phyloP scores from a whole-genome alignment of 352 stramenopile species.

The Pythium apleroticum region DNA sequence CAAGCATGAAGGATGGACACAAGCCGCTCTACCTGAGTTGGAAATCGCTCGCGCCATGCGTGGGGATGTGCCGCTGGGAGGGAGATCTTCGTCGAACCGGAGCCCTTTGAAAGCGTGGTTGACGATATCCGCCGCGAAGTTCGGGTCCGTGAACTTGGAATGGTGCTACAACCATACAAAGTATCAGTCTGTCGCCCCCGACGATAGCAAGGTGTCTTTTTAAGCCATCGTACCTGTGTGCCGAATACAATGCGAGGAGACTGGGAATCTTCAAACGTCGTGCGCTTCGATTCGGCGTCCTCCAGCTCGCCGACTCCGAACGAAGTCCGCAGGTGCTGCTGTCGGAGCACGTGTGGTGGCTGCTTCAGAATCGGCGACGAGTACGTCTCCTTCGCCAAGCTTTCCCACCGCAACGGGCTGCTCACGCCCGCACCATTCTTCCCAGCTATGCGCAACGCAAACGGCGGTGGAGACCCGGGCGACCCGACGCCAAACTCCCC shows the following conservation, averaged over 20 bases:
- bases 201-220: neutral
- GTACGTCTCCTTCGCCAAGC: constrained; percentile 61
- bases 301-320: constrained; percentile 47
- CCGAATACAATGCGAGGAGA: constrained; percentile 46
- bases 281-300: constrained; percentile 27
- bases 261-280: constrained; percentile 32
- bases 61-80: constrained; percentile 38
- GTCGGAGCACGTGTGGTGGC: constrained; percentile 33
- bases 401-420: constrained; percentile 74
- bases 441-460: constrained; percentile 41
- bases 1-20: neutral
- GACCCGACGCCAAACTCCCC: constrained; percentile 50
- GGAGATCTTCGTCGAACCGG: constrained; percentile 35
- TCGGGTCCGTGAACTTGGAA: constrained; percentile 35
- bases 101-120: constrained; percentile 71
- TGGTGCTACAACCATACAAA: constrained; percentile 17
- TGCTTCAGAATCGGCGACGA: constrained; percentile 54
- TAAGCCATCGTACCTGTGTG: constrained; percentile 30
- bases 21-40: constrained; percentile 44
- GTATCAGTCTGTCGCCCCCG: neutral
- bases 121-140: constrained; percentile 54
- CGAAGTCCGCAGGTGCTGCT: constrained; percentile 33
- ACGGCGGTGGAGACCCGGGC: constrained; percentile 64
- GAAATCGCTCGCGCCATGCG: constrained; percentile 64
- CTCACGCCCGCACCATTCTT: constrained; percentile 9